A percentile compares a stretch with the other conserved stretches of the same genome.
phyloP scores from a whole-genome alignment of 371 early-diverging fungal genomes.

The Mucor plumbeus region DNA sequence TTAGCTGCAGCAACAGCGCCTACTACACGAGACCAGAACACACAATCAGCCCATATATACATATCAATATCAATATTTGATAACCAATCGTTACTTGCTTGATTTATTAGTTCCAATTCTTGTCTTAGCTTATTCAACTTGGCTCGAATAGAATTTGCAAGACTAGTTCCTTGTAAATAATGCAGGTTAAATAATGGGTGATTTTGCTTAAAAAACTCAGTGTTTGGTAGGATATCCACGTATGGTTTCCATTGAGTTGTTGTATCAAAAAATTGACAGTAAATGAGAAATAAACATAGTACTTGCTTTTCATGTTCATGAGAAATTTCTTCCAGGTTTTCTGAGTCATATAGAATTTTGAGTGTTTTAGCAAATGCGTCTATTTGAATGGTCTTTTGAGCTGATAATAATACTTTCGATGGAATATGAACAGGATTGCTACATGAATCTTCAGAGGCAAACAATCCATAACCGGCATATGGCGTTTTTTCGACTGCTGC shows the following conservation, averaged over 20 bases:
- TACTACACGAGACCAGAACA: slow-evolving; percentile 60
- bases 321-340: neutral
- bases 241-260: slow-evolving; percentile 51
- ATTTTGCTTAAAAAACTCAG: slow-evolving; percentile 19
- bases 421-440: slow-evolving; percentile 39
- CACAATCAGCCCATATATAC: slow-evolving; percentile 58
- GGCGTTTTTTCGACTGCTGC: neutral
- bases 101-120: slow-evolving; percentile 17
- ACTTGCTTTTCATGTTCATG: slow-evolving; percentile 27
- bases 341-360: neutral
- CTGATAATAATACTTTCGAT: slow-evolving; percentile 32
- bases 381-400: slow-evolving; percentile 11
- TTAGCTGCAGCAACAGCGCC: slow-evolving; percentile 31
- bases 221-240: slow-evolving; percentile 46
- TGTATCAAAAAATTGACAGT: slow-evolving; percentile 34
- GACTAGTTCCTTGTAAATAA: slow-evolving; percentile 43
- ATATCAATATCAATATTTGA: slow-evolving; percentile 38
- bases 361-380: neutral
- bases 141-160: slow-evolving; percentile 43
- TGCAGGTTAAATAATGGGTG: slow-evolving; percentile 28
- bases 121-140: slow-evolving; percentile 35
- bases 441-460: slow-evolving; percentile 16
- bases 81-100: slow-evolving; percentile 32
- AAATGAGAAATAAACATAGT: slow-evolving; percentile 49
- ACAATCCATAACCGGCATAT: slow-evolving; percentile 42